These are phyloP conservation scores for Penicillium sp. DNA, from an alignment of 2,329 filamentous ascomycete genomes.

Conservation along the genomic window DNA sequence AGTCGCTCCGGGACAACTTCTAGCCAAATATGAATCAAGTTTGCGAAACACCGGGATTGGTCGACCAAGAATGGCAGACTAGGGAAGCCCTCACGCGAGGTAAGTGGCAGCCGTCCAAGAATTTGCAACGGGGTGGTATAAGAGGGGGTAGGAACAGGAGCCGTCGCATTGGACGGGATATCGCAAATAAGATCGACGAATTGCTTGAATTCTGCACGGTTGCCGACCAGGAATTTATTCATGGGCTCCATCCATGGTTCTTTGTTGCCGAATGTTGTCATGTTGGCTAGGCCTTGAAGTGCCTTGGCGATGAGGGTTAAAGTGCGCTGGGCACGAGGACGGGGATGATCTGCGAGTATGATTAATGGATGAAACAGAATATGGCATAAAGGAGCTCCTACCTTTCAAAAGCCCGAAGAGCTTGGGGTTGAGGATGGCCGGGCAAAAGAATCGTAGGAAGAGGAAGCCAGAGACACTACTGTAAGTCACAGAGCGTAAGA, in stretches of 20 bases:
- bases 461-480: conserved; percentile 94
- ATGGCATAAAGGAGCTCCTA: conserved; percentile 27
- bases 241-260: conserved; percentile 99
- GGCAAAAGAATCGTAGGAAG: conserved; percentile 92
- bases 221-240: conserved; percentile 78
- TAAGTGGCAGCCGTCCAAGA: conserved; percentile 73
- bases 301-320: conserved; percentile 91
- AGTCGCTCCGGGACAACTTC: conserved; percentile 43
- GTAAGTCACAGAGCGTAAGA: conserved; percentile 83
- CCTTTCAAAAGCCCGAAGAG: conserved; percentile 81
- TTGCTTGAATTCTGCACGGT: conserved; percentile 77
- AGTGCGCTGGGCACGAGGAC: conserved; percentile 78
- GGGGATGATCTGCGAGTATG: conserved; percentile 69
- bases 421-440: conserved; percentile 93
- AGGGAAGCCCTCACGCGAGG: conserved; percentile 86
- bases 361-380: conserved; percentile 3
- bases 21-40: conserved; percentile 66
- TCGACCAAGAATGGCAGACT: conserved; percentile 92
- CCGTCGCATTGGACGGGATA: conserved; percentile 70
- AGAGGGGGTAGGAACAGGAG: conserved; percentile 69
- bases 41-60: conserved; percentile 79
- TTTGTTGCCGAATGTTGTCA: conserved; percentile 88
- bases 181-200: conserved; percentile 86
- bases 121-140: conserved; percentile 95
- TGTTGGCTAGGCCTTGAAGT: conserved; percentile 84